Conservation (phyloP, 2,329 filamentous ascomycete genomes). For the Fusarium beomiforme region DNA sequence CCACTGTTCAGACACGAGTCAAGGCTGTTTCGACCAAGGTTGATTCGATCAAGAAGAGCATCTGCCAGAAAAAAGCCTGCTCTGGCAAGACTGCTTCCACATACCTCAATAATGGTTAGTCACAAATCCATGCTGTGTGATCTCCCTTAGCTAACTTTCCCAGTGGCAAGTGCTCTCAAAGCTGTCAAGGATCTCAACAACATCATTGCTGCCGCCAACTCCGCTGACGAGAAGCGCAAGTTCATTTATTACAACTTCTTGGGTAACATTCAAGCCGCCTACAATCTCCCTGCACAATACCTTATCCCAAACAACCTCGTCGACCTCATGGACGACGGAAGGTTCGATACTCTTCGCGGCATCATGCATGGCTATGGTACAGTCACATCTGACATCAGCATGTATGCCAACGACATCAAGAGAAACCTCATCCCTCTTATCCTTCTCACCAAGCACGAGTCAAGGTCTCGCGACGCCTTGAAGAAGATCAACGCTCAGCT, state of each 20-base stretch:
- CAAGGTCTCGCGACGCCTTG: background rate
- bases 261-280: constrained; percentile 2
- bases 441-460: constrained; percentile 14
- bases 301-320: background rate
- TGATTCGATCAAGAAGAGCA: background rate
- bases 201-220: background rate
- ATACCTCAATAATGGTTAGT: constrained; percentile 20
- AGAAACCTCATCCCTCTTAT: constrained; percentile 2
- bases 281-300: background rate
- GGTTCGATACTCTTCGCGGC: constrained; percentile 1
- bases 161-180: constrained; percentile 11
- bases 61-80: constrained; percentile 18
- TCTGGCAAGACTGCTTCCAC: constrained; percentile 21
- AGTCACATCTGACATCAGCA: constrained; percentile 2
- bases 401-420: constrained; percentile 21
- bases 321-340: background rate
- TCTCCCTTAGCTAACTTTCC: background rate
- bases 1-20: background rate
- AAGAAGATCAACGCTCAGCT: constrained; percentile 20
- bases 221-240: constrained; percentile 6
- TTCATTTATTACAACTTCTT: constrained; percentile 14
- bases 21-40: constrained; percentile 11
- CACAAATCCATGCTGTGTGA: accelerated
- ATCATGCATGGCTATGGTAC: constrained; percentile 21
- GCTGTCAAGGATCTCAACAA: constrained; percentile 12